Percentiles rank a stretch among this genome's conserved stretches.
Conservation (phyloP, 768 basidiomycete genomes). For the Mycena olivaceomarginata region DNA sequence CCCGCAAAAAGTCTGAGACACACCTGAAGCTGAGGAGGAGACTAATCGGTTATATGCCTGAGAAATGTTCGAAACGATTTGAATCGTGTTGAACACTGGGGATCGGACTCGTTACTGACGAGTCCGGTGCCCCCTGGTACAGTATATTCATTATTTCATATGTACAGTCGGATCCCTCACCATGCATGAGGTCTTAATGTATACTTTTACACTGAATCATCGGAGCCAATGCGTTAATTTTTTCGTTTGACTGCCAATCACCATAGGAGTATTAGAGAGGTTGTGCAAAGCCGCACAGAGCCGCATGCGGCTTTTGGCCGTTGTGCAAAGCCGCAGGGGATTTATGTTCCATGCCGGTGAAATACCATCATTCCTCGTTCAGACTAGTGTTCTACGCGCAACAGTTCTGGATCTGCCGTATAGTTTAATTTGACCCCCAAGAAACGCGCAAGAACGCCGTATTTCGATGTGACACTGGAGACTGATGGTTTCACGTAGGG, state of each 20-base stretch:
- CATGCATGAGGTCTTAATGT: too few relatives aligned
- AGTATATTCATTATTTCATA: too few relatives aligned
- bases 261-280: too few relatives aligned
- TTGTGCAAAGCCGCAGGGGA: slow-evolving; percentile 6
- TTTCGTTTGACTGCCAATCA: too few relatives aligned
- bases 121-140: not conserved
- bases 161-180: too few relatives aligned
- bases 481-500: not conserved
- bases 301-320: too few relatives aligned
- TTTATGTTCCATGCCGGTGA: not conserved
- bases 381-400: not conserved
- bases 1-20: not conserved
- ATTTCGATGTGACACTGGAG: too few relatives aligned
- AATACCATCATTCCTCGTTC: not conserved
- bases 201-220: too few relatives aligned
- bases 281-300: too few relatives aligned
- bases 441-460: not conserved
- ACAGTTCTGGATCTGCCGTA: not conserved
- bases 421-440: too few relatives aligned
- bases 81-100: not conserved
- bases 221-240: too few relatives aligned
- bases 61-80: not conserved
- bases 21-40: not conserved
- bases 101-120: not conserved
- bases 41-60: not conserved